phyloP scores from a whole-genome alignment of 768 basidiomycete species.

The Mycena alexandri region DNA sequence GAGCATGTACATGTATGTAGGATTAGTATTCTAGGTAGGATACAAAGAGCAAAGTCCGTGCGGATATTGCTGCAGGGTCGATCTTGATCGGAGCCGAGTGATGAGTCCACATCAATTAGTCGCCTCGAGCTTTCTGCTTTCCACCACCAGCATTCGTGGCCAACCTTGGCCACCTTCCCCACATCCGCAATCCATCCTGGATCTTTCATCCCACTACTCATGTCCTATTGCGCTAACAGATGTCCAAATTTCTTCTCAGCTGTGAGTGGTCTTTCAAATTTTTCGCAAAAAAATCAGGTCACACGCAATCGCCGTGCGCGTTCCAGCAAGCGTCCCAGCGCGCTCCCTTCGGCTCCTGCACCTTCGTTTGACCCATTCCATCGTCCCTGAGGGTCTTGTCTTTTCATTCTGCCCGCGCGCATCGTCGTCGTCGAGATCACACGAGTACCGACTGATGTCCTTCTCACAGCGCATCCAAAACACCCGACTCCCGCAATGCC shows the following conservation, averaged over 20 bases:
- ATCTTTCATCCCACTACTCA: slow-evolving; percentile 52
- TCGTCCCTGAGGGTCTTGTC: slow-evolving; percentile 7
- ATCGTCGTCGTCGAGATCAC: slow-evolving; percentile 26
- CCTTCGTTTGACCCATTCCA: background rate
- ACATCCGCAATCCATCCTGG: slow-evolving; percentile 59
- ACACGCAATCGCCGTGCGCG: slow-evolving; percentile 32
- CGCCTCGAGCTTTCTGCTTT: too few relatives aligned
- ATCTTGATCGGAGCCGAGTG: too few relatives aligned
- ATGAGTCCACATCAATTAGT: too few relatives aligned
- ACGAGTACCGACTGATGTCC: slow-evolving; percentile 25
- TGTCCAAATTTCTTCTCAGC: slow-evolving; percentile 58
- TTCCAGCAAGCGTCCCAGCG: background rate
- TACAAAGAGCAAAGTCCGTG: too few relatives aligned
- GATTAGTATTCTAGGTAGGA: too few relatives aligned
- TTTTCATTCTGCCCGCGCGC: background rate
- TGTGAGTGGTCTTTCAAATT: slow-evolving; percentile 43
- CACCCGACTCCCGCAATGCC: slow-evolving; percentile 74
- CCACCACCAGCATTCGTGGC: slow-evolving; percentile 24
- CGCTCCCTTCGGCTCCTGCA: slow-evolving; percentile 15
- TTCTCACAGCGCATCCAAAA: slow-evolving; percentile 50
- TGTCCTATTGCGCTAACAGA: slow-evolving; percentile 56
- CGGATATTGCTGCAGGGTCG: too few relatives aligned
- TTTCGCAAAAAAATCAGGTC: slow-evolving; percentile 31
- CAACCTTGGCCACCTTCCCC: slow-evolving; percentile 35
- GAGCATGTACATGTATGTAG: too few relatives aligned